Conservation (phyloP, 1,284 basidiomycete species). For the Schizophyllum amplum region DNA sequence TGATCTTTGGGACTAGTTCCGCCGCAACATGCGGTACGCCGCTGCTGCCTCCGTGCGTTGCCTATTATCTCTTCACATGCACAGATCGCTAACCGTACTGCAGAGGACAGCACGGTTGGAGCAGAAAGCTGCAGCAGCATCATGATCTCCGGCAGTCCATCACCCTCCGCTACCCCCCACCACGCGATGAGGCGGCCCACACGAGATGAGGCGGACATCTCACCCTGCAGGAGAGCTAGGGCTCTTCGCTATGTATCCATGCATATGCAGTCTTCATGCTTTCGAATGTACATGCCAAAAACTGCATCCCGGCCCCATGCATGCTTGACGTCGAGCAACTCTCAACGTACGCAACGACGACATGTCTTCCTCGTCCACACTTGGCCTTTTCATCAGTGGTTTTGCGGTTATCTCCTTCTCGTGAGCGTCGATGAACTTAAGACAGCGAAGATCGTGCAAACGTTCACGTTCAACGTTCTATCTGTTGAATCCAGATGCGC, state of each 20-base stretch:
- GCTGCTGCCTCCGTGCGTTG: constrained; percentile 69
- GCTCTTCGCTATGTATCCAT: not conserved
- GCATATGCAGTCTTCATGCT: constrained; percentile 15
- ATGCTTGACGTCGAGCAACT: constrained; percentile 8
- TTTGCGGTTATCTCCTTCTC: too few species aligned
- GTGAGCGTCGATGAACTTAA: too few species aligned
- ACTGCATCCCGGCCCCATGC: constrained; percentile 8
- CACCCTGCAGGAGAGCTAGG: not conserved
- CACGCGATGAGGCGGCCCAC: too few species aligned
- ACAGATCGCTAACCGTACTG: constrained; percentile 8
- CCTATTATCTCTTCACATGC: not conserved
- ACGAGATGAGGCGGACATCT: not conserved
- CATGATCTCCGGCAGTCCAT: constrained; percentile 13
- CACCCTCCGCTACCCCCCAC: not conserved
- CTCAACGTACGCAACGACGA: constrained; percentile 7
- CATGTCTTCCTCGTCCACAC: constrained; percentile 15
- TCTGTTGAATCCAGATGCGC: too few species aligned
- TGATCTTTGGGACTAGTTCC: constrained; percentile 50
- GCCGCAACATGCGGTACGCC: constrained; percentile 77
- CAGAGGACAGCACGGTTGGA: constrained; percentile 60
- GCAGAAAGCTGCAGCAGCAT: constrained; percentile 44
- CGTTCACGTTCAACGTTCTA: too few species aligned
- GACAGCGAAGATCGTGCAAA: too few species aligned
- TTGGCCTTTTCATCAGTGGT: too few species aligned
- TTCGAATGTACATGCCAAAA: constrained; percentile 9